These are phyloP conservation scores for Linderniella brevidens DNA, from an alignment of 257 asterid genomes.

Conservation along the genomic window DNA sequence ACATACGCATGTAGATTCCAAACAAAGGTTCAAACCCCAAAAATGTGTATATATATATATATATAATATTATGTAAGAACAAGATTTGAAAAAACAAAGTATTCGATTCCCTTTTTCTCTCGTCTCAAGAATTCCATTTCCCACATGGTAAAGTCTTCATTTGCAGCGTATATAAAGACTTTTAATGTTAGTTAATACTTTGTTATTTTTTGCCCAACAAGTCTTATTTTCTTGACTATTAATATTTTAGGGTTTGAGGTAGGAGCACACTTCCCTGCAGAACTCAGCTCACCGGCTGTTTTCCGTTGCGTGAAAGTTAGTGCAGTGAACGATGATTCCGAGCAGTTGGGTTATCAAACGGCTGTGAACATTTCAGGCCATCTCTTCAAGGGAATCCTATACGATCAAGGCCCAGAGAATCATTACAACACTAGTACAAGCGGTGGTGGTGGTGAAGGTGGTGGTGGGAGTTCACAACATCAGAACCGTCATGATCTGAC, in stretches of 20 bases:
- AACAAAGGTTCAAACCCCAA: background rate
- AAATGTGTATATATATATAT: too few species aligned
- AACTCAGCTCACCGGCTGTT: constrained; percentile 41
- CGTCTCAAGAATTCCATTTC: background rate
- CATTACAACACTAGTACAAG: constrained; percentile 11
- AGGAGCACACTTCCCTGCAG: constrained; percentile 48
- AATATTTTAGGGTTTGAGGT: constrained; percentile 32
- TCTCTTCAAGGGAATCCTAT: constrained; percentile 60
- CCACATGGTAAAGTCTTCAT: background rate
- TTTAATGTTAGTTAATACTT: too few species aligned
- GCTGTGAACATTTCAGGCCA: constrained; percentile 62
- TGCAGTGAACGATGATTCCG: constrained; percentile 48
- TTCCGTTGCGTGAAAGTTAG: constrained; percentile 60
- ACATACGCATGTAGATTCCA: constrained; percentile 12
- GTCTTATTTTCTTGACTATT: background rate
- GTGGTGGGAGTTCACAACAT: constrained; percentile 16
- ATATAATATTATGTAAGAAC: too few species aligned
- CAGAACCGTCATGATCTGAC: constrained; percentile 27
- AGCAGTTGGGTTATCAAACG: constrained; percentile 58
- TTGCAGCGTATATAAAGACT: too few species aligned
- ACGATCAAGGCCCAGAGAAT: constrained; percentile 58
- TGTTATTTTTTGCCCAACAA: background rate
- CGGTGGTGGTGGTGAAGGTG: constrained; percentile 24
- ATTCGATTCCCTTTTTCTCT: background rate
- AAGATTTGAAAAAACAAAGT: too few species aligned